These are phyloP conservation scores for Malassezia globosa DNA, from an alignment of 1,284 basidiomycete genomes.

Conservation along the genomic window DNA sequence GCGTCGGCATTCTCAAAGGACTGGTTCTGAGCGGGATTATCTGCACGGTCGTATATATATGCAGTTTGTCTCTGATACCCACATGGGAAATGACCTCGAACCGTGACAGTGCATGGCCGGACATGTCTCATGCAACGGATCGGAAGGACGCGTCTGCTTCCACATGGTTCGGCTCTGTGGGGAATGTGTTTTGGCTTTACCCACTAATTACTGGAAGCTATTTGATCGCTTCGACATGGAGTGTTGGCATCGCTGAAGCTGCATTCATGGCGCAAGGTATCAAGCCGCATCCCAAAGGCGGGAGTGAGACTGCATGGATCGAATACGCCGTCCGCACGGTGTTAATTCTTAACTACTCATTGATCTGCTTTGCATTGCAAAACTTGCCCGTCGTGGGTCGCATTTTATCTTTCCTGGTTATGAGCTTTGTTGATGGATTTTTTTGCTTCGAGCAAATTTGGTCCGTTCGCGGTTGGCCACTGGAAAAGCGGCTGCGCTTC, in stretches of 20 bases:
- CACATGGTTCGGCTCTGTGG: conserved; percentile 20
- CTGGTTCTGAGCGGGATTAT: conserved; percentile 33
- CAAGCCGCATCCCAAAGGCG: background rate
- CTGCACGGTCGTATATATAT: conserved; percentile 33
- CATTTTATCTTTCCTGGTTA: conserved; percentile 33
- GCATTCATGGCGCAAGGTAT: conserved; percentile 26
- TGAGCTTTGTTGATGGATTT: conserved; percentile 42
- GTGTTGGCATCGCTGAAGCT: conserved; percentile 37
- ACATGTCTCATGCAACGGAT: background rate
- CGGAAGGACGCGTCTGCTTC: conserved; percentile 8
- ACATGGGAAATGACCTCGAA: background rate
- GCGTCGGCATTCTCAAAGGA: conserved; percentile 36
- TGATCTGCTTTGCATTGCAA: conserved; percentile 26
- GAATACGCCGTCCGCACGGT: conserved; percentile 33
- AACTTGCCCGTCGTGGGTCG: conserved; percentile 34
- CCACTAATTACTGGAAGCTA: conserved; percentile 41
- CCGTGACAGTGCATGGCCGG: background rate
- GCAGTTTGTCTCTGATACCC: conserved; percentile 41
- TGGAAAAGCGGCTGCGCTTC: conserved; percentile 38
- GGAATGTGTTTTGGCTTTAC: conserved; percentile 41
- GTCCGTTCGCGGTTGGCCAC: conserved; percentile 34
- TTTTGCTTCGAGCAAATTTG: conserved; percentile 46
- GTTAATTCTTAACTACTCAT: conserved; percentile 36
- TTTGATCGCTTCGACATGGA: conserved; percentile 41
- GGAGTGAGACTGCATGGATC: conserved; percentile 3